A percentile compares a stretch with the other conserved stretches of the same genome.
Evolutionary conservation across 73 alveolate species (phyloP).

Genomic region (Blepharisma japonicum): DNA sequence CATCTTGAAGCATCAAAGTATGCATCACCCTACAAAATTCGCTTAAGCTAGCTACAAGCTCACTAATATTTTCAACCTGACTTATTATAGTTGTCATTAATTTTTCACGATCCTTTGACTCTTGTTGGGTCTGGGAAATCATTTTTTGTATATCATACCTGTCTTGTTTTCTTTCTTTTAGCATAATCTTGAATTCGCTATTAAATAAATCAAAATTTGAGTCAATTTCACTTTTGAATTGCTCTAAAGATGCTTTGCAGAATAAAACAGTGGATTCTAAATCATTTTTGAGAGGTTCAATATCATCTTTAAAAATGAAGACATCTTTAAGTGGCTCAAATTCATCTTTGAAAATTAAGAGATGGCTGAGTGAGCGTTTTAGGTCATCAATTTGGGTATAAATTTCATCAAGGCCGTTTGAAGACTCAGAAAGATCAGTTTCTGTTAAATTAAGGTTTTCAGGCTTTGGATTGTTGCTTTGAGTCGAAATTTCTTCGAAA

Average conservation of each 20-base stretch:
- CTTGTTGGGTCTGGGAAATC: background rate
- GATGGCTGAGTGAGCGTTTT: too few relatives aligned
- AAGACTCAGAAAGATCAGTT: too few relatives aligned
- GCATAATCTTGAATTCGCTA: background rate
- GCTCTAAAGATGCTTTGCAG: background rate
- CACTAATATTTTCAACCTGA: background rate
- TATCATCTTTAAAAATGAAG: too few relatives aligned
- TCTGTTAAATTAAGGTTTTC: too few relatives aligned
- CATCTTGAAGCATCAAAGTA: background rate
- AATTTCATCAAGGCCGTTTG: too few relatives aligned
- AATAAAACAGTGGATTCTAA: too few relatives aligned
- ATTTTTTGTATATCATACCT: background rate
- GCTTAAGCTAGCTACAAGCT: background rate
- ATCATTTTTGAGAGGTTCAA: too few relatives aligned
- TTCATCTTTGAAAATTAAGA: too few relatives aligned
- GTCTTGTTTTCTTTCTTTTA: slow-evolving; percentile 9
- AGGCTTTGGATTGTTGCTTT: too few relatives aligned
- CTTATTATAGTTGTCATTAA: background rate
- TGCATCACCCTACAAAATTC: background rate
- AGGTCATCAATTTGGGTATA: too few relatives aligned
- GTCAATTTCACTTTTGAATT: background rate
- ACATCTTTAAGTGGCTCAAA: too few relatives aligned
- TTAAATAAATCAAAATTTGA: slow-evolving; percentile 1
- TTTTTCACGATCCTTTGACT: background rate
- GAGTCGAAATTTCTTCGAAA: too few relatives aligned